phyloP scores from a whole-genome alignment of 225 moss, liverwort and hornwort species.

The Bryoerythrophyllum caledonicum region DNA sequence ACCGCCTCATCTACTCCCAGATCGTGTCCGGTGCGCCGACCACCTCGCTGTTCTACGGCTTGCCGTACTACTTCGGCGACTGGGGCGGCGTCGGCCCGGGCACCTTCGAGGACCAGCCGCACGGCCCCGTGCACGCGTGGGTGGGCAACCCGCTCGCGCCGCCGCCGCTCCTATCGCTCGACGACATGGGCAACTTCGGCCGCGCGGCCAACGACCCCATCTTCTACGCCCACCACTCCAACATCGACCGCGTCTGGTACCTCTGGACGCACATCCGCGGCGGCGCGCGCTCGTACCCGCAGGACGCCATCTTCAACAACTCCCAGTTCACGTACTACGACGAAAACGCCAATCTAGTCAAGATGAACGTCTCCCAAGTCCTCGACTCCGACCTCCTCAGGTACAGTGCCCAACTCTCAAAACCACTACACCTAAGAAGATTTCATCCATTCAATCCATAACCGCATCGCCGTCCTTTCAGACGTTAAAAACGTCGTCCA shows the following conservation, averaged over 20 bases:
- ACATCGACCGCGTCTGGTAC: slow-evolving; percentile 27
- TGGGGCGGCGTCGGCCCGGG: slow-evolving; percentile 23
- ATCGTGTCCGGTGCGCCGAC: slow-evolving; percentile 23
- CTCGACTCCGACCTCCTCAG: slow-evolving; percentile 27
- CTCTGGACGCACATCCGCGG: slow-evolving; percentile 18
- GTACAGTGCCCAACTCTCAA: background rate
- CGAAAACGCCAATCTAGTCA: slow-evolving; percentile 43
- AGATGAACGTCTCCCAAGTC: slow-evolving; percentile 32
- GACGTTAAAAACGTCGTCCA: no score
- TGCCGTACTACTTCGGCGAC: slow-evolving; percentile 30
- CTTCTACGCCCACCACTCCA: slow-evolving; percentile 23
- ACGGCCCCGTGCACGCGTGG: slow-evolving; percentile 31
- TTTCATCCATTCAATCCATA: background rate
- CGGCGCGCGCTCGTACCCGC: slow-evolving; percentile 5
- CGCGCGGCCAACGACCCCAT: slow-evolving; percentile 22
- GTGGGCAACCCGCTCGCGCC: slow-evolving; percentile 14
- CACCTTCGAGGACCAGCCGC: slow-evolving; percentile 33
- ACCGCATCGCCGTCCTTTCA: no score
- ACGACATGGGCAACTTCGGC: slow-evolving; percentile 40
- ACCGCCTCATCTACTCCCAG: slow-evolving; percentile 25
- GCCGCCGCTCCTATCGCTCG: fast-evolving
- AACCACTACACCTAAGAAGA: no score
- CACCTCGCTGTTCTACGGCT: slow-evolving; percentile 18
- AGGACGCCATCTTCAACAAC: slow-evolving; percentile 30
- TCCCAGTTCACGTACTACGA: slow-evolving; percentile 50